Conservation (phyloP, 768 basidiomycete genomes). For the Solioccasus polychromus region DNA sequence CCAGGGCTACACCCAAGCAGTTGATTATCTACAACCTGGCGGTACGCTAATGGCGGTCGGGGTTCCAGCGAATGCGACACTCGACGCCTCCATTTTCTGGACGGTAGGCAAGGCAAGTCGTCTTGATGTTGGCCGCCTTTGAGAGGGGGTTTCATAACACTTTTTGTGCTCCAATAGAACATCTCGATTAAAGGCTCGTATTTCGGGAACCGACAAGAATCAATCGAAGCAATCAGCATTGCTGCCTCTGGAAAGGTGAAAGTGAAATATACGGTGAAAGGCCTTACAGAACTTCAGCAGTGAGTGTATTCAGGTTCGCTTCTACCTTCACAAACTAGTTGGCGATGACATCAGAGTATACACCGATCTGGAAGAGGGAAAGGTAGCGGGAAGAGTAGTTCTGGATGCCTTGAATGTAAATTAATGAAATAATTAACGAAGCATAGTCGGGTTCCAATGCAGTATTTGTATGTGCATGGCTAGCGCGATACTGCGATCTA, state of each 20-base stretch:
- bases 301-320: slow-evolving; percentile 33
- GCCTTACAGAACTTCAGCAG: slow-evolving; percentile 50
- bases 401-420: too few relatives aligned
- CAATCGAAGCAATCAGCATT: slow-evolving; percentile 75
- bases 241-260: slow-evolving; percentile 71
- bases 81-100: slow-evolving; percentile 68
- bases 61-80: slow-evolving; percentile 56
- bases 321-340: background rate
- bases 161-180: slow-evolving; percentile 22
- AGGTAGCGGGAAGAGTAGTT: slow-evolving; percentile 42
- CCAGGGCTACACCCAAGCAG: slow-evolving; percentile 49
- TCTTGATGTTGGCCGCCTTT: background rate
- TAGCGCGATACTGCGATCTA: too few relatives aligned
- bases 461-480: too few relatives aligned
- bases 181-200: slow-evolving; percentile 35
- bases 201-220: slow-evolving; percentile 78
- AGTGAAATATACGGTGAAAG: slow-evolving; percentile 47
- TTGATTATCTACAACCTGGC: slow-evolving; percentile 72
- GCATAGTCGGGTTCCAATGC: too few relatives aligned
- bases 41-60: slow-evolving; percentile 81
- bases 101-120: slow-evolving; percentile 60
- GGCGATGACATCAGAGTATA: slow-evolving; percentile 33
- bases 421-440: too few relatives aligned
- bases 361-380: slow-evolving; percentile 38
- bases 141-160: background rate